phyloP scores from a whole-genome alignment of 2,329 filamentous ascomycete genomes.

The Beauveria caledonica region DNA sequence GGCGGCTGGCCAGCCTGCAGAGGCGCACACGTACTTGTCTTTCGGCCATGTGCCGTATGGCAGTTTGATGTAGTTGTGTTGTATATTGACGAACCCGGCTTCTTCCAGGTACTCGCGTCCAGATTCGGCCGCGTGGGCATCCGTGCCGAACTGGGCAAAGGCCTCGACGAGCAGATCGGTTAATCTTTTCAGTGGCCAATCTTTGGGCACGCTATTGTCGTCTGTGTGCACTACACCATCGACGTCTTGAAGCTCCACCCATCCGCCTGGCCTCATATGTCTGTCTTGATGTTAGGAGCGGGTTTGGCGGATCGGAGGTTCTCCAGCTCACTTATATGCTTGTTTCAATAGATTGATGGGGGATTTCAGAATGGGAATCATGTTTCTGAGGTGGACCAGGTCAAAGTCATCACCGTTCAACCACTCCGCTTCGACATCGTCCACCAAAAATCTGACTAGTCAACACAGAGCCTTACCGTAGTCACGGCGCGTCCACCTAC shows the following conservation, averaged over 20 bases:
- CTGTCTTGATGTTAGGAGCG: conserved; percentile 15
- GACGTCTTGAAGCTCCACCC: conserved; percentile 38
- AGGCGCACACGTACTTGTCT: conserved; percentile 27
- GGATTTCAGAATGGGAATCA: conserved; percentile 34
- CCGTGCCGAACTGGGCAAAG: conserved; percentile 29
- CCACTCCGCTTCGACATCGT: conserved; percentile 36
- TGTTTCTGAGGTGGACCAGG: conserved; percentile 49
- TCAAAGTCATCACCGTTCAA: conserved; percentile 42
- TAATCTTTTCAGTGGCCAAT: conserved; percentile 27
- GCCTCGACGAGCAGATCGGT: conserved; percentile 27
- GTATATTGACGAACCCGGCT: conserved; percentile 32
- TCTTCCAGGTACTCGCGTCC: conserved; percentile 27
- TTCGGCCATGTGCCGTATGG: conserved; percentile 40
- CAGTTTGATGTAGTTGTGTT: conserved; percentile 31
- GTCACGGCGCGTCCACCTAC: conserved; percentile 11
- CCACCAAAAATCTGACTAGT: conserved; percentile 28
- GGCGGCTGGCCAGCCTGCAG: not conserved
- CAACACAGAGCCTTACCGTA: conserved; percentile 8
- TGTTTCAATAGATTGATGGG: conserved; percentile 23
- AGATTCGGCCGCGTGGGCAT: conserved; percentile 29
- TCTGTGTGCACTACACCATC: conserved; percentile 32
- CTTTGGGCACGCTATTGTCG: conserved; percentile 25
- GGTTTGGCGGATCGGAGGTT: not conserved
- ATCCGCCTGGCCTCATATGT: conserved; percentile 35
- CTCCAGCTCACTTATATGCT: conserved; percentile 19